Evolutionary conservation across 2,329 filamentous ascomycete genomes (phyloP).

Genomic region (Pseudogymnoascus sp.): DNA sequence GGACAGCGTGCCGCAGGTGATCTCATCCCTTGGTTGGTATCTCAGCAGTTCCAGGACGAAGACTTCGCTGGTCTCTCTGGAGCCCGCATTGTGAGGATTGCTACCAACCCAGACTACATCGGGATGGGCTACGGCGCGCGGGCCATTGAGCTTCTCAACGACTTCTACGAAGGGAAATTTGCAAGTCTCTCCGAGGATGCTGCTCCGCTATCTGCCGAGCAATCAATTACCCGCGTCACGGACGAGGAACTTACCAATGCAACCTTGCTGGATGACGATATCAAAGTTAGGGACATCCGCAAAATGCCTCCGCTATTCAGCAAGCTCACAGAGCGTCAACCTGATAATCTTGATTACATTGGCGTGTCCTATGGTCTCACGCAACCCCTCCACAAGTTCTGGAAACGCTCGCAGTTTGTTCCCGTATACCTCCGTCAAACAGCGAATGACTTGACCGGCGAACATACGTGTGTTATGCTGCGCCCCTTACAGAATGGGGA

Average conservation of each 20-base stretch:
- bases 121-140: constrained; percentile 90
- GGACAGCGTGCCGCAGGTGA: constrained; percentile 86
- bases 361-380: constrained; percentile 95
- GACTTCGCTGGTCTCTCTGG: constrained; percentile 92
- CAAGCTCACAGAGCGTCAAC: constrained; percentile 72
- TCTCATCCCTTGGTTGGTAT: constrained; percentile 93
- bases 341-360: constrained; percentile 77
- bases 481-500: constrained; percentile 61
- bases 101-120: constrained; percentile 88
- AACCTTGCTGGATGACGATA: constrained; percentile 73
- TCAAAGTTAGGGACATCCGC: constrained; percentile 80
- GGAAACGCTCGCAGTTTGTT: constrained; percentile 78
- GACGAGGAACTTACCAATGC: constrained; percentile 71
- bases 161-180: constrained; percentile 95
- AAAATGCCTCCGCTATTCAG: constrained; percentile 91
- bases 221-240: constrained; percentile 67
- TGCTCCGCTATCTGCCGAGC: constrained; percentile 40
- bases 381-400: constrained; percentile 82
- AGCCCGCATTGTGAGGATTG: constrained; percentile 85
- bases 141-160: constrained; percentile 74
- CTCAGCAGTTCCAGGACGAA: constrained; percentile 95
- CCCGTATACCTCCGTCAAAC: constrained; percentile 94
- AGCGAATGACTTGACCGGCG: constrained; percentile 88
- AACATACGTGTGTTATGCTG: constrained; percentile 97
- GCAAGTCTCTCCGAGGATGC: constrained; percentile 69